Evolutionary conservation across 768 basidiomycete genomes (phyloP).

Genomic region (Tylopilus vinaceipallidus): DNA sequence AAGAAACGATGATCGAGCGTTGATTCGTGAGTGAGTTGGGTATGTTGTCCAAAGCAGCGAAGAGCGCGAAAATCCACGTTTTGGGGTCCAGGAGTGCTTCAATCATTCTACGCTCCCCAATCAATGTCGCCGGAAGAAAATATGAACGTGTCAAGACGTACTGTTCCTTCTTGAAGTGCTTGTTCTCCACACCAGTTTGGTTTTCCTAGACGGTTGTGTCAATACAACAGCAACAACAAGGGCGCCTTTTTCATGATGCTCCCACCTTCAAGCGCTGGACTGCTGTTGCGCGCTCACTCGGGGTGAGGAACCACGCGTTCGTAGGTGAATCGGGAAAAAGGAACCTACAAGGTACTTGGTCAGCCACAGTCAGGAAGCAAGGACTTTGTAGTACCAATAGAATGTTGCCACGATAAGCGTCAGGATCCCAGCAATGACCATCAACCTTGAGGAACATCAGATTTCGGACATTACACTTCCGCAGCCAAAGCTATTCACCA

Average conservation of each 20-base stretch:
- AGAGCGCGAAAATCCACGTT: constrained; percentile 75
- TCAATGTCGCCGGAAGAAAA: neutral
- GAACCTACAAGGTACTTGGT: constrained; percentile 39
- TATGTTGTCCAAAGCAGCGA: constrained; percentile 57
- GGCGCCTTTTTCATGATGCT: neutral
- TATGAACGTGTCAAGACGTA: constrained; percentile 33
- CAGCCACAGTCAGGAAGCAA: neutral
- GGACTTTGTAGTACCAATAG: constrained; percentile 47
- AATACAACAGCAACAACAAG: neutral
- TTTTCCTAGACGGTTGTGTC: constrained; percentile 44
- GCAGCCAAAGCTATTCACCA: constrained; percentile 41
- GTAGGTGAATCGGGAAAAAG: constrained; percentile 76
- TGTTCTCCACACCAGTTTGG: constrained; percentile 82
- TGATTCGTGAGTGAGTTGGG: constrained; percentile 71
- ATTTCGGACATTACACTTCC: neutral
- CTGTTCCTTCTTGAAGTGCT: constrained; percentile 79
- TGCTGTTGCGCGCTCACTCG: constrained; percentile 59
- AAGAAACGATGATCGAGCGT: constrained; percentile 58
- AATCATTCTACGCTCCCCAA: constrained; percentile 46
- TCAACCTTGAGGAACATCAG: constrained; percentile 42
- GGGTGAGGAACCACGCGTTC: constrained; percentile 71
- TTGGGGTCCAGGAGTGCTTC: constrained; percentile 69
- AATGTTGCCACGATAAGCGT: constrained; percentile 50
- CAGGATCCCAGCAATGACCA: constrained; percentile 64
- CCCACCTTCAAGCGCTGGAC: constrained; percentile 61